A percentile compares a stretch with the other conserved stretches of the same genome.
phyloP scores from a whole-genome alignment of 768 basidiomycete species.

The Coprinopsis marcescibilis region DNA sequence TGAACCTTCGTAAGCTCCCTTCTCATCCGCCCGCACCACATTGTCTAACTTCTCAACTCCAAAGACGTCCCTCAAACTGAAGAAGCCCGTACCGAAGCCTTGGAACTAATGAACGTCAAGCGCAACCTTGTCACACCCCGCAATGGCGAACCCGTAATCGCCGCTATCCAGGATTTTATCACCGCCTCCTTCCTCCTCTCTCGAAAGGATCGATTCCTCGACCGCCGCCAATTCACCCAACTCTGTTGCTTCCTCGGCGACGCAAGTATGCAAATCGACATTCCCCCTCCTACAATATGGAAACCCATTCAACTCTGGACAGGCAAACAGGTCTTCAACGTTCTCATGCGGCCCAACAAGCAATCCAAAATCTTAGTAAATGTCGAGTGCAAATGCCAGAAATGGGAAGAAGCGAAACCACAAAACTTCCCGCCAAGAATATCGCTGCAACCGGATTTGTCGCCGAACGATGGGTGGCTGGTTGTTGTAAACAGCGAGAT shows the following conservation, averaged over 20 bases:
- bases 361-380: conserved; percentile 81
- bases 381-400: conserved; percentile 93
- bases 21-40: background rate
- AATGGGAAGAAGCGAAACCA: conserved; percentile 68
- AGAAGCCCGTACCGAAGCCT: conserved; percentile 94
- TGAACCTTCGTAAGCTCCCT: conserved; percentile 84
- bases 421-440: conserved; percentile 55
- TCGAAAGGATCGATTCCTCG: conserved; percentile 87
- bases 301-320: conserved; percentile 95
- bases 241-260: conserved; percentile 94
- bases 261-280: conserved; percentile 86
- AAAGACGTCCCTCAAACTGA: conserved; percentile 98
- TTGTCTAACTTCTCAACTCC: background rate
- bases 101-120: conserved; percentile 96
- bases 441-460: conserved; percentile 72
- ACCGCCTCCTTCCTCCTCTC: conserved; percentile 96
- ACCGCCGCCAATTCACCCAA: conserved; percentile 92
- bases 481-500: conserved; percentile 97
- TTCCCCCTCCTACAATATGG: conserved; percentile 91
- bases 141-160: conserved; percentile 98
- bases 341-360: conserved; percentile 92
- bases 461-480: conserved; percentile 96
- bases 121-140: conserved; percentile 96
- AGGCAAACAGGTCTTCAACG: conserved; percentile 97
- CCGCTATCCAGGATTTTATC: conserved; percentile 99